Evolutionary conservation across 192 early-diverging fungal genomes (phyloP).

Genomic region (Backusella macrospora): DNA sequence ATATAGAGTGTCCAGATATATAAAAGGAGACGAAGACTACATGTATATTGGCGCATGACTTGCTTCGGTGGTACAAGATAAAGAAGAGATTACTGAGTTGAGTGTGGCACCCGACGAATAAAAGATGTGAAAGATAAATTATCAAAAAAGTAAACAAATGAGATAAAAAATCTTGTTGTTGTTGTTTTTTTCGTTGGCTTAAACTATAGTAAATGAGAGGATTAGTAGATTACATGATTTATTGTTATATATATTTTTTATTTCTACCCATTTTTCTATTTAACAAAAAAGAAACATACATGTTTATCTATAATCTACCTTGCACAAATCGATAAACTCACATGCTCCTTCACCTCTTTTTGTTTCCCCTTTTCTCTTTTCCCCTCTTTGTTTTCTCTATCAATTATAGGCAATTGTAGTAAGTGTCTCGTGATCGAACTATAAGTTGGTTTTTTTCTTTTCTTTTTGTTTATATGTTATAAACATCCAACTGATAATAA

Average conservation of each 20-base stretch:
- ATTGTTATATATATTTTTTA: conserved; percentile 5
- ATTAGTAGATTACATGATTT: too few species aligned
- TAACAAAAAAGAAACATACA: background rate
- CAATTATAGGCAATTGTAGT: background rate
- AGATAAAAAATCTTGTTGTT: background rate
- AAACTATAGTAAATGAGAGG: background rate
- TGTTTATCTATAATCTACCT: background rate
- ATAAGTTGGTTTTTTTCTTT: too few species aligned
- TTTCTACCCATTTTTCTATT: background rate
- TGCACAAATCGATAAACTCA: conserved; percentile 14
- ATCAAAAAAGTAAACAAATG: conserved; percentile 9
- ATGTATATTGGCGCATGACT: conserved; percentile 12
- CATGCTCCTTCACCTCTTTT: background rate
- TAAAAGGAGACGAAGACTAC: background rate
- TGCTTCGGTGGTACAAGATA: background rate
- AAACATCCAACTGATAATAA: too few species aligned
- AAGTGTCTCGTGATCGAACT: background rate
- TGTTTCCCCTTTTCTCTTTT: background rate
- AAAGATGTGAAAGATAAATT: conserved; percentile 8
- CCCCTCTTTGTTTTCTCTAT: background rate
- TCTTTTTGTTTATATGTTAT: too few species aligned
- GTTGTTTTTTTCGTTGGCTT: background rate
- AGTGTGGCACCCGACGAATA: background rate
- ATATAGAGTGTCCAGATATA: too few species aligned
- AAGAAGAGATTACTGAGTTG: conserved; percentile 6